Evolutionary conservation across 2,329 filamentous ascomycete species (phyloP), one percentile per base, ranked within the genome.

Genomic region (Ophiobolus disseminans): DNA sequence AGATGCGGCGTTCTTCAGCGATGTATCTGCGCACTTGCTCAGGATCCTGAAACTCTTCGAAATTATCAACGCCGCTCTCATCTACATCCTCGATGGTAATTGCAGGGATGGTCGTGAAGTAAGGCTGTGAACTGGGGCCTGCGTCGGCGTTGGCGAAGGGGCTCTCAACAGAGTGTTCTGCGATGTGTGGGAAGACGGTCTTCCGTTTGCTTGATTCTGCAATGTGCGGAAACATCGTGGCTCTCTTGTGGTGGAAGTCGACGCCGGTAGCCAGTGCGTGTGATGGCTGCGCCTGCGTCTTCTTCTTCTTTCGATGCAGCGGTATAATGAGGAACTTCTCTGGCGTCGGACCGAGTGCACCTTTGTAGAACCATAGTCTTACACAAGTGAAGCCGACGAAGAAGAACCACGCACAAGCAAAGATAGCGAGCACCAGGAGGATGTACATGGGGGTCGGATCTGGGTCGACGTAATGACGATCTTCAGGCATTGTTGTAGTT

Each of bases 321-420:
- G 43, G 36, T 3, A 61, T 43, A 10, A 68, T 58, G 38, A 63
- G 44, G 48, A 55, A 64, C 13, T 52, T 51, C 35, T 57, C 36
- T 2, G 60, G 60, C 7, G 53, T 48, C 2, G 56, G 52, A 2
- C 54, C 60, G 2, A 68, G 45, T 2, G 52, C 50, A 19, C 64
- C 63, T 40, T 57, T 53, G 44, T 68, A 66, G 45, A 63, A 60
- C 50, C 59, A 68, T 1, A 69, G 54, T 3, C 65, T 57, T 9
- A 57, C 58, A 20, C 51, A 53, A 13, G 60, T 46, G 0, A 48
- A 53, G 34, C 58, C 59, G 7, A 65, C 14, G 34, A 54, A 66
- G 42, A 55, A 58, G 39, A 49, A 62, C 37, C 52, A 69, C 17
- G 36, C 26, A 47, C 56, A 55, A 31, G 65, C 34, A n/a, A 51